Conservation (phyloP, 306 rosid species). For the Prunus mira region DNA sequence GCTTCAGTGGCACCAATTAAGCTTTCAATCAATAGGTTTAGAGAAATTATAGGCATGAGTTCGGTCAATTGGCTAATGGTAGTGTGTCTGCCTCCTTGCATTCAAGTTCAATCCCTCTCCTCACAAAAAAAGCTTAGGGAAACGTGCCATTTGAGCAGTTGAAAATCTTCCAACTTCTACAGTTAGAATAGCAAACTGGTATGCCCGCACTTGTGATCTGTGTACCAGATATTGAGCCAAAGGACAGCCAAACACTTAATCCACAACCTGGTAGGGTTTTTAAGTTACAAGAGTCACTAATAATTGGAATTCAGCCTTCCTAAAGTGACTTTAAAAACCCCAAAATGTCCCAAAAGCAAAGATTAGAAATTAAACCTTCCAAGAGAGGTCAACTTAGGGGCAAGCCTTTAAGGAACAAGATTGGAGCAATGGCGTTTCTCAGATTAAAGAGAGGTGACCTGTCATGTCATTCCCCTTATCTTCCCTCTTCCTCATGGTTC, state of each 20-base stretch:
- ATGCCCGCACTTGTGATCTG: neutral
- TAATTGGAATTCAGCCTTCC: slow-evolving; percentile 24
- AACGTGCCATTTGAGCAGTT: too few species aligned
- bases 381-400: neutral
- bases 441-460: slow-evolving; percentile 14
- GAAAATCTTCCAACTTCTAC: neutral
- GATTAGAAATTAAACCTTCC: neutral
- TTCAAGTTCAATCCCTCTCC: too few species aligned
- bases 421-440: slow-evolving; percentile 20
- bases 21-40: neutral
- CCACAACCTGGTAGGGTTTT: slow-evolving; percentile 13
- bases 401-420: slow-evolving; percentile 20
- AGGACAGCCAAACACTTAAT: neutral
- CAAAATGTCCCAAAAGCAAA: slow-evolving; percentile 4
- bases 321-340: slow-evolving; percentile 4
- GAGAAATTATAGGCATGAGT: neutral
- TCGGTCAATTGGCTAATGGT: too few species aligned
- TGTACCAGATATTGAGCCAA: slow-evolving; percentile 16
- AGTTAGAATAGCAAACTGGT: neutral
- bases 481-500: slow-evolving; percentile 10
- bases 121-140: too few species aligned
- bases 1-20: neutral
- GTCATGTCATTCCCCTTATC: slow-evolving; percentile 4
- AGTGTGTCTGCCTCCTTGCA: too few species aligned
- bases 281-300: slow-evolving; percentile 1